Evolutionary conservation across 2,329 filamentous ascomycete genomes (phyloP).

Genomic region (Akanthomyces uredinophilus): DNA sequence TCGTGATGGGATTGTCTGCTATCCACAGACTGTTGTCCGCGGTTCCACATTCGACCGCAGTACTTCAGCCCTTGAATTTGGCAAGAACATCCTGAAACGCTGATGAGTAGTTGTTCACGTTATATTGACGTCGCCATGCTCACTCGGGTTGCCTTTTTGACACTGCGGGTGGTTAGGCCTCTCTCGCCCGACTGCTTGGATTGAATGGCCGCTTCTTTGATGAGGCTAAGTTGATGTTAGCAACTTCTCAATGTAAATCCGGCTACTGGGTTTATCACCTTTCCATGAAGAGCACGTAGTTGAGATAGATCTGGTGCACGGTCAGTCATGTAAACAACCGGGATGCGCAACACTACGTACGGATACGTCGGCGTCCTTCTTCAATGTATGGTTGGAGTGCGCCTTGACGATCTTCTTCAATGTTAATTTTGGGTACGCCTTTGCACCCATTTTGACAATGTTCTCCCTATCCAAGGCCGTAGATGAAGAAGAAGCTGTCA

Average conservation of each 20-base stretch:
- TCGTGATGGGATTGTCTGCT: neutral
- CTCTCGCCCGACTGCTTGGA: slow-evolving; percentile 70
- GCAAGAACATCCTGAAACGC: slow-evolving; percentile 53
- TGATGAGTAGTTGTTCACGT: neutral
- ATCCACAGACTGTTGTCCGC: neutral
- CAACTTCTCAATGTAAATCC: neutral
- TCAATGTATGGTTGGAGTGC: slow-evolving; percentile 72
- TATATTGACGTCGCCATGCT: slow-evolving; percentile 24
- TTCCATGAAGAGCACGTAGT: slow-evolving; percentile 79
- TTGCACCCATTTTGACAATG: slow-evolving; percentile 45
- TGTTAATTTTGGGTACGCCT: slow-evolving; percentile 76
- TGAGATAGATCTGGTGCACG: slow-evolving; percentile 66
- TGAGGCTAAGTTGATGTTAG: slow-evolving; percentile 46
- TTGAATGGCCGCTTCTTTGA: slow-evolving; percentile 74
- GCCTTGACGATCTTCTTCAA: slow-evolving; percentile 89
- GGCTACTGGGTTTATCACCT: slow-evolving; percentile 34
- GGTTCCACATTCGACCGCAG: too few species aligned
- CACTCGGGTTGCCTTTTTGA: slow-evolving; percentile 74
- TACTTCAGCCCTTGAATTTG: slow-evolving; percentile 60
- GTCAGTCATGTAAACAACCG: slow-evolving; percentile 23
- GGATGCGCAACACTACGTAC: slow-evolving; percentile 42
- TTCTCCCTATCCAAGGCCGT: too few species aligned
- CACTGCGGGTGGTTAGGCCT: slow-evolving; percentile 66
- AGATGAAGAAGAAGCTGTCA: neutral
- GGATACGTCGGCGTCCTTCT: slow-evolving; percentile 81